Evolutionary conservation across 768 basidiomycete genomes (phyloP).

Genomic region (Rhodotorula babjevae): DNA sequence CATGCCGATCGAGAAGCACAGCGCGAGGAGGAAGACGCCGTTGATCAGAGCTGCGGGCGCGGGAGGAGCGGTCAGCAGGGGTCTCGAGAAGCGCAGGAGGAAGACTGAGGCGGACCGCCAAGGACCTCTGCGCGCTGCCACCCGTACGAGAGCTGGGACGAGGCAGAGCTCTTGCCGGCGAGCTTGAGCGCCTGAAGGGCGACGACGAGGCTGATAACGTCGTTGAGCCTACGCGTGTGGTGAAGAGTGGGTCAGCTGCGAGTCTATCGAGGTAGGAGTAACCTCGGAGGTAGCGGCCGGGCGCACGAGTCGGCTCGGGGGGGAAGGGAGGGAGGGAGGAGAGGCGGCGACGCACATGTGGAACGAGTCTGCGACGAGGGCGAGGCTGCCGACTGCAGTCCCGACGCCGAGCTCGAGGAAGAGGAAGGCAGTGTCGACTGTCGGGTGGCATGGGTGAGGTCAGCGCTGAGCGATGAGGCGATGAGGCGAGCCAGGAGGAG

Average conservation of each 20-base stretch:
- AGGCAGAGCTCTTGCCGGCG: constrained; percentile 57
- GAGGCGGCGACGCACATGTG: constrained; percentile 66
- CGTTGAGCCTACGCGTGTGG: constrained; percentile 55
- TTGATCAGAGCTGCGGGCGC: constrained; percentile 72
- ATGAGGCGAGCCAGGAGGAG: neutral
- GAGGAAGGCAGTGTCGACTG: constrained; percentile 80
- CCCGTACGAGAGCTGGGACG: constrained; percentile 86
- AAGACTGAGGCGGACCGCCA: constrained; percentile 1
- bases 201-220: constrained; percentile 78
- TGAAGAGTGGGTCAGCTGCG: neutral
- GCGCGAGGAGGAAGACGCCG: constrained; percentile 90
- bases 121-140: constrained; percentile 78
- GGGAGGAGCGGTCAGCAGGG: too few relatives aligned
- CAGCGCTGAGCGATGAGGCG: neutral
- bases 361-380: constrained; percentile 88
- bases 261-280: too few relatives aligned
- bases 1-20: constrained; percentile 90
- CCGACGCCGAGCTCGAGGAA: constrained; percentile 78
- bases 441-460: constrained; percentile 21
- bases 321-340: too few relatives aligned
- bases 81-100: too few relatives aligned
- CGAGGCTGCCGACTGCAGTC: constrained; percentile 46
- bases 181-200: constrained; percentile 95
- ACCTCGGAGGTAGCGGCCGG: too few relatives aligned
- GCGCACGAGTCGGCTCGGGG: too few relatives aligned